Conservation (phyloP, 1,284 basidiomycete species). For the Puccinia triticina region DNA sequence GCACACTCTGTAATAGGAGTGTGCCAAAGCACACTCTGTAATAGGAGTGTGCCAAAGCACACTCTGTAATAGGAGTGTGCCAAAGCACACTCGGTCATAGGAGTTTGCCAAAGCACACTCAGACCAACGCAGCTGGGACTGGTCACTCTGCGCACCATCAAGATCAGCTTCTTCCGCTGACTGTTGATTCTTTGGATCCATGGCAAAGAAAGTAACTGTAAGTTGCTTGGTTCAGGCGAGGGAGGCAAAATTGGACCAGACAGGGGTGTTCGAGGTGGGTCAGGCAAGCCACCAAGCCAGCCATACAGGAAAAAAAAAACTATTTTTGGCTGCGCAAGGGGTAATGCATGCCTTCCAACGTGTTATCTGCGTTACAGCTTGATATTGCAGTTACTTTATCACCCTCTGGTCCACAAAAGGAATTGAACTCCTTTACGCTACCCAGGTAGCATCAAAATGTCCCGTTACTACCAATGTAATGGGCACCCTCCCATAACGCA, state of each 20-base stretch:
- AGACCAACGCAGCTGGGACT: neutral
- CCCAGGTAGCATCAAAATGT: neutral
- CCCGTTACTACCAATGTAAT: neutral
- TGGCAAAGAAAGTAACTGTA: neutral
- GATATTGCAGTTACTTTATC: neutral
- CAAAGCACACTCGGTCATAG: no score
- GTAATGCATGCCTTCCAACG: neutral
- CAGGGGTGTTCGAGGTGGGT: neutral
- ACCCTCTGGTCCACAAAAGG: neutral
- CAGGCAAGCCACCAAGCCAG: neutral
- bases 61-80: no score
- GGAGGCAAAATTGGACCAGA: neutral
- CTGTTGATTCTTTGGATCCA: neutral
- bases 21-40: no score
- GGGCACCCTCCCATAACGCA: neutral
- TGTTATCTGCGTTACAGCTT: neutral
- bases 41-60: no score
- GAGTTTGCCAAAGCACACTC: neutral
- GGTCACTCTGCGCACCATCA: slow-evolving; percentile 2
- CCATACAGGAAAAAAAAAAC: neutral
- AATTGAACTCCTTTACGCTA: neutral
- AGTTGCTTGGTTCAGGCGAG: neutral
- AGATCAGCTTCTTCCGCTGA: neutral
- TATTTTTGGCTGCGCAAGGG: neutral
- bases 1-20: no score